Conservation (phyloP, 108 stramenopile genomes). For the Nitzschia palea region DNA sequence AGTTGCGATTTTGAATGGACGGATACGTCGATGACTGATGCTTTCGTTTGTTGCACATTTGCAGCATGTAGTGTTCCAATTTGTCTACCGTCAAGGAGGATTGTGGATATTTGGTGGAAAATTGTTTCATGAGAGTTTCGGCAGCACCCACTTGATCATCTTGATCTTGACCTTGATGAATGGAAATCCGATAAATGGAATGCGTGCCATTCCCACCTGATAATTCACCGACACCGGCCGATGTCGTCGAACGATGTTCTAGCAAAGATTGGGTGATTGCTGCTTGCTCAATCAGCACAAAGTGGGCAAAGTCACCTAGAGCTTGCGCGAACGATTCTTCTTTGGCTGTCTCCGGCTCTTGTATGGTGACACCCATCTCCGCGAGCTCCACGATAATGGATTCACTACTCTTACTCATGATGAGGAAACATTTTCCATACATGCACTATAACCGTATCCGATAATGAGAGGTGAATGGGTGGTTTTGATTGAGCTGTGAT, state of each 20-base stretch:
- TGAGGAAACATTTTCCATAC: no score
- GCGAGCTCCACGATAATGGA: slow-evolving; percentile 9
- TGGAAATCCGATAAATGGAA: slow-evolving; percentile 54
- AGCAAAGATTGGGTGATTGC: slow-evolving; percentile 44
- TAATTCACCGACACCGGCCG: slow-evolving; percentile 35
- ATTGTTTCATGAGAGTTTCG: slow-evolving; percentile 20
- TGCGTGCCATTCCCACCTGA: slow-evolving; percentile 54
- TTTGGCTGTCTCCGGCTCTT: slow-evolving; percentile 32
- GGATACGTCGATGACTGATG: neutral
- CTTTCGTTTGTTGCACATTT: slow-evolving; percentile 47
- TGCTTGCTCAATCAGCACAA: slow-evolving; percentile 42
- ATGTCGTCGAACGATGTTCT: slow-evolving; percentile 20
- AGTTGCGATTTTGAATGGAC: slow-evolving; percentile 1
- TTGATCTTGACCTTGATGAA: slow-evolving; percentile 1
- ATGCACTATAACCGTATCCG: no score
- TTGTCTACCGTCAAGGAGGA: slow-evolving; percentile 39
- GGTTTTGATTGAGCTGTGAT: no score
- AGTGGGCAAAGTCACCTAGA: slow-evolving; percentile 47
- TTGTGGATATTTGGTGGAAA: slow-evolving; percentile 29
- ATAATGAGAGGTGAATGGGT: no score
- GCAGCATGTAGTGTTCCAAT: slow-evolving; percentile 57
- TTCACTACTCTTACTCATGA: no score
- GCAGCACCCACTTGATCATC: slow-evolving; percentile 3
- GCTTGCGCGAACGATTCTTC: slow-evolving; percentile 43
- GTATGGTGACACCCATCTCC: slow-evolving; percentile 45